Evolutionary conservation across 1,284 basidiomycete genomes (phyloP).

Genomic region (Tremellales sp.): DNA sequence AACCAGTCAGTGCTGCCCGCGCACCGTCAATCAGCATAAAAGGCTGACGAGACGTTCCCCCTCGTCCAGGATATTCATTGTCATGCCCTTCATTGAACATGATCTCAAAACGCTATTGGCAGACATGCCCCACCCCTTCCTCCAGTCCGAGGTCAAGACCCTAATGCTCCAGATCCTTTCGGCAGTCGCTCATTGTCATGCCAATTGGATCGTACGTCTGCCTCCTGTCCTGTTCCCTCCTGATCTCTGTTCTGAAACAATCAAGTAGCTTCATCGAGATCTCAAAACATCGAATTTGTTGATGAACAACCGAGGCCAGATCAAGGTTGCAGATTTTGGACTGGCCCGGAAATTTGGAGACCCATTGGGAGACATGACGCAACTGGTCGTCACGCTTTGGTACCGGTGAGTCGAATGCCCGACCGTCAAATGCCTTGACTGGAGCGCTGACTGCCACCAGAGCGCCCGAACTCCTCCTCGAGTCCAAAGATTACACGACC

Average conservation of each 20-base stretch:
- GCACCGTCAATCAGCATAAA: neutral
- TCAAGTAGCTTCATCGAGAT: constrained; percentile 73
- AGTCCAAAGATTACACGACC: constrained; percentile 87
- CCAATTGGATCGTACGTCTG: constrained; percentile 74
- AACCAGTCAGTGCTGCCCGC: constrained; percentile 75
- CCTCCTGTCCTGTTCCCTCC: neutral
- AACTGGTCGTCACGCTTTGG: constrained; percentile 97
- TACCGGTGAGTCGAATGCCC: constrained; percentile 67
- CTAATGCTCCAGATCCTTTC: constrained; percentile 90
- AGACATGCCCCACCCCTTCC: constrained; percentile 88
- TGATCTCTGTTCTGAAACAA: neutral
- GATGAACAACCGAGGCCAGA: constrained; percentile 97
- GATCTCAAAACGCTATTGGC: constrained; percentile 94
- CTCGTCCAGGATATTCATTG: constrained; percentile 96
- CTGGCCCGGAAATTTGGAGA: constrained; percentile 93
- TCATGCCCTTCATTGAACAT: constrained; percentile 99
- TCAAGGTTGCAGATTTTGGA: constrained; percentile 99
- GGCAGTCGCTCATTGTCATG: constrained; percentile 86
- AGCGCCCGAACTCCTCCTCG: constrained; percentile 91
- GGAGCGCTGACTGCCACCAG: constrained; percentile 53
- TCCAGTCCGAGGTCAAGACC: constrained; percentile 97
- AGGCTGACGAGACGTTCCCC: constrained; percentile 2
- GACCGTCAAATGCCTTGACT: no score
- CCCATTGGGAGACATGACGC: constrained; percentile 91
- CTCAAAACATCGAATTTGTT: constrained; percentile 95